phyloP scores from a whole-genome alignment of 768 basidiomycete genomes.

The Tubosaeta sp. region DNA sequence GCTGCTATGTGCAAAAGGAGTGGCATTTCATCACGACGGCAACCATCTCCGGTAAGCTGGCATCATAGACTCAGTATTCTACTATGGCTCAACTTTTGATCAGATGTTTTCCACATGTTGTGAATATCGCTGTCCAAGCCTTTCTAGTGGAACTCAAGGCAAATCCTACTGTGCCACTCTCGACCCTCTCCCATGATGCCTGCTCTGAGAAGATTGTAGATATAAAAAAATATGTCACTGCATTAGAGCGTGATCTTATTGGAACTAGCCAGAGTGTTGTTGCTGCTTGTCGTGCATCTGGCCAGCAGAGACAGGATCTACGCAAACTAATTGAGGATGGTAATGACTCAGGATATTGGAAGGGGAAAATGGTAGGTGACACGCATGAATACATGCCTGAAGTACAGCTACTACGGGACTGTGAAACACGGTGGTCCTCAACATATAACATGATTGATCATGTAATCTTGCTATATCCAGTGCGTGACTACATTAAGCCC shows the following conservation, averaged over 20 bases:
- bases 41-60: neutral
- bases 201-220: neutral
- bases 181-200: neutral
- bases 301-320: neutral
- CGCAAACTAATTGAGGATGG: neutral
- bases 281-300: neutral
- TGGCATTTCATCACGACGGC: neutral
- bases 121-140: neutral
- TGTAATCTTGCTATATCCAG: no score
- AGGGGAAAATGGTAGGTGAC: neutral
- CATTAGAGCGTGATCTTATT: neutral
- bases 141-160: neutral
- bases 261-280: neutral
- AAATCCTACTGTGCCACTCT: neutral
- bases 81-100: neutral
- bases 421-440: neutral
- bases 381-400: neutral
- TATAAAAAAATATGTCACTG: neutral
- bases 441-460: neutral
- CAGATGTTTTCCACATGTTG: neutral
- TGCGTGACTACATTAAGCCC: no score
- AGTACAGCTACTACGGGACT: neutral
- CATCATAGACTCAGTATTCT: no score
- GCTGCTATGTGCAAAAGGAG: neutral
- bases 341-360: neutral